Base-by-base conservation (phyloP, 2,329 filamentous ascomycete genomes). In the Ascochyta lentis region DNA sequence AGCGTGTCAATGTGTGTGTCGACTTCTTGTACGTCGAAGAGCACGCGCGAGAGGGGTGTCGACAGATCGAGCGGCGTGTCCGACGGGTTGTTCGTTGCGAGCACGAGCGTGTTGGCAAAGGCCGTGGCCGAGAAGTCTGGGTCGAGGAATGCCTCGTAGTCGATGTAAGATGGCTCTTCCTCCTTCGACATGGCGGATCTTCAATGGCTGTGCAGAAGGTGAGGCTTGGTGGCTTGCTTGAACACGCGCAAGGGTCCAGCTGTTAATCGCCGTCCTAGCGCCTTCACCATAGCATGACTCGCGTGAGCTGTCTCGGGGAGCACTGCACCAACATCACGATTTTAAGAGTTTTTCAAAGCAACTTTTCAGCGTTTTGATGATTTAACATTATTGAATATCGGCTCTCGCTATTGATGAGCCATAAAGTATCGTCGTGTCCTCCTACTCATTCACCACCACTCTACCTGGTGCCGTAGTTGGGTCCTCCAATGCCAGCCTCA, bases 11-110 rank as follows among this genome's bases (percentile, higher is more conserved):
- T 96, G 73, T 96, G 92, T 0, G 93, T 96, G 77, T 98, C 94
- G 63, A 99, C 89, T 77, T 98, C 95, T 73, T 98, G 95, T 3
- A 95, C 89, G 77, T 99, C 95, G 77, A 99, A 99, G 6, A 98
- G 86, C 5, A 97, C 93, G 50, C 92, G 87, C 5, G 93, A 96
- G 43, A 99, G 84, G 3, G 95, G 94, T 15, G 95, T 98, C 6
- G 92, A 94, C 54, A 99, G 89, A 76, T 99, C 95, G 67, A 98
- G 85, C 6, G 92, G 90, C 1, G 89, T 89, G 77, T 98, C 95
- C 64, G 89, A 91, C 55, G 92, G 84, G 78, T 97, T 96, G 81
- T 98, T 98, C 51, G 94, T 98, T 35, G 88, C 84, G 54, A 93
- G 86, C 44, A 98, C 90, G 56, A 99, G 87, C 24, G 86, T 86